These are phyloP conservation scores for Arthrobotrys pseudoclavata DNA, from an alignment of 2,329 filamentous ascomycete genomes.

Conservation along the genomic window DNA sequence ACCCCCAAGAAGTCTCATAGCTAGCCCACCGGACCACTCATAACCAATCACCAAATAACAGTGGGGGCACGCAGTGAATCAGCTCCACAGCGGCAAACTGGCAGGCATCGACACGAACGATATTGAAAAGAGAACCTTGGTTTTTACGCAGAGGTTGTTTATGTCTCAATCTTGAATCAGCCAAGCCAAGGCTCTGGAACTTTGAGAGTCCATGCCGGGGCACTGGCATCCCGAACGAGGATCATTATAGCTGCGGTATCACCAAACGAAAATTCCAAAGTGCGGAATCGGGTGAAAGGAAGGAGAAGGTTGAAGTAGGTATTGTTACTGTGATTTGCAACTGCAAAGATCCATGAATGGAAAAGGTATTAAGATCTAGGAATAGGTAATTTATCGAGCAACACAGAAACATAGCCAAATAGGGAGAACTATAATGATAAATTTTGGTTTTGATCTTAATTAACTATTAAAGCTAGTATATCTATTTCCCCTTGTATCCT, in stretches of 20 bases:
- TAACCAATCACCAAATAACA: constrained; percentile 5
- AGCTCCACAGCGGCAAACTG: constrained; percentile 21
- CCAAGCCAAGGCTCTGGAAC: constrained; percentile 26
- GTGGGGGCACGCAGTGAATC: constrained; percentile 11
- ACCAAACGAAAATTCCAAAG: background rate
- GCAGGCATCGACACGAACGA: constrained; percentile 14
- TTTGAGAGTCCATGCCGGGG: constrained; percentile 5
- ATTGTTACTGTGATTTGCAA: background rate
- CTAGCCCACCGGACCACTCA: background rate
- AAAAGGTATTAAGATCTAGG: no score
- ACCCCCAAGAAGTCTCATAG: background rate
- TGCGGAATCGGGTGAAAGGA: no score
- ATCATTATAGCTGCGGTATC: background rate
- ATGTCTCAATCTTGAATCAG: constrained; percentile 9
- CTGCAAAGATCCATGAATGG: background rate
- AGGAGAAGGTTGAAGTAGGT: background rate
- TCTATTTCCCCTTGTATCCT: no score
- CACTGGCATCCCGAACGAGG: constrained; percentile 7
- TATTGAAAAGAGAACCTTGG: background rate
- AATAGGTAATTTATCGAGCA: no score
- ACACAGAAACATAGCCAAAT: no score
- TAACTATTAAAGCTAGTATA: background rate
- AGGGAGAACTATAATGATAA: background rate
- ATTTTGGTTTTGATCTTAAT: background rate
- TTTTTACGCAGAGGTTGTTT: background rate